Evolutionary conservation across 108 stramenopile genomes (phyloP).

Genomic region (Pseudonitzschia multiseries): DNA sequence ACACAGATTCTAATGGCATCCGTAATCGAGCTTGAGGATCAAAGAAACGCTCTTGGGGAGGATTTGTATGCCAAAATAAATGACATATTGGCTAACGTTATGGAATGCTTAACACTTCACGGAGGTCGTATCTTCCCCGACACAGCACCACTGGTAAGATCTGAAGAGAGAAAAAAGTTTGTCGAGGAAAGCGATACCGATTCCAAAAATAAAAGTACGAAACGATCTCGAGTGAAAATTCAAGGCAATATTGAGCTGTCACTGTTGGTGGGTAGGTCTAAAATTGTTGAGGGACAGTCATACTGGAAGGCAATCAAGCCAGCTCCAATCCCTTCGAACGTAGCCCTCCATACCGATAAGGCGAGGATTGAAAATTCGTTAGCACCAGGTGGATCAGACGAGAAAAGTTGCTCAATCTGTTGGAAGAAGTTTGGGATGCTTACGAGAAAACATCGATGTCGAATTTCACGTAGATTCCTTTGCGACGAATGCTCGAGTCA

Average conservation of each 20-base stretch:
- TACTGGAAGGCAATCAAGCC: slow-evolving; percentile 35
- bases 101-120: slow-evolving; percentile 48
- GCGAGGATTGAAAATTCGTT: slow-evolving; percentile 43
- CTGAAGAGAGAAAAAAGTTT: slow-evolving; percentile 36
- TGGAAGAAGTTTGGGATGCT: slow-evolving; percentile 80
- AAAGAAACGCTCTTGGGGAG: slow-evolving; percentile 24
- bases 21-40: slow-evolving; percentile 40
- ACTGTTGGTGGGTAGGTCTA: slow-evolving; percentile 54
- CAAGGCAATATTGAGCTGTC: slow-evolving; percentile 45
- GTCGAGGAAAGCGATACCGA: not conserved
- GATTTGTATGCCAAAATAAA: slow-evolving; percentile 26
- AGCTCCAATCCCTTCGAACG: slow-evolving; percentile 8
- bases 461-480: slow-evolving; percentile 61
- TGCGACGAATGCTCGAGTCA: slow-evolving; percentile 86
- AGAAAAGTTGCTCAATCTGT: slow-evolving; percentile 77
- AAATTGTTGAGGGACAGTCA: slow-evolving; percentile 33
- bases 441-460: slow-evolving; percentile 68
- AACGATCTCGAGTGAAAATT: slow-evolving; percentile 45
- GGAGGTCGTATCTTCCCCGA: slow-evolving; percentile 64
- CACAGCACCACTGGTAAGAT: slow-evolving; percentile 47
- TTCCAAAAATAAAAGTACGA: not conserved
- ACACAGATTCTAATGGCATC: slow-evolving; percentile 66
- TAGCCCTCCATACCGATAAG: slow-evolving; percentile 32
- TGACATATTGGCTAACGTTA: slow-evolving; percentile 37
- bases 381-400: slow-evolving; percentile 70